phyloP scores from a whole-genome alignment of 345 rosid genomes.

The Durio zibethinus region DNA sequence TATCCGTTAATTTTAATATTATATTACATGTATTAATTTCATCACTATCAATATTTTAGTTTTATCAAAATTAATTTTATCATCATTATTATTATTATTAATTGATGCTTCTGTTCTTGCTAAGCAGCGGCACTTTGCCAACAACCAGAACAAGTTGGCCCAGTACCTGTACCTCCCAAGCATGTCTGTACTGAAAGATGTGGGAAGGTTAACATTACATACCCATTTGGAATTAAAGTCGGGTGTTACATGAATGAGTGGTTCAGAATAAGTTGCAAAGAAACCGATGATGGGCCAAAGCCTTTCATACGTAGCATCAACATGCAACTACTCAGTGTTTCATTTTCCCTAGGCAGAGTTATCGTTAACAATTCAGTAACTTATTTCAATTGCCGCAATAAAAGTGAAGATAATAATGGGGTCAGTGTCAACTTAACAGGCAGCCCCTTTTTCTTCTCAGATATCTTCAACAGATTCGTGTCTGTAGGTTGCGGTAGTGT shows the following conservation, averaged over 20 bases:
- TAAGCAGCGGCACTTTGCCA: neutral
- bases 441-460: constrained; percentile 8
- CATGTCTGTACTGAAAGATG: neutral
- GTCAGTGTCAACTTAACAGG: neutral
- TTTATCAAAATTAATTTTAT: too few species aligned
- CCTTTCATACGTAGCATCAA: neutral
- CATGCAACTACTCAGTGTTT: neutral
- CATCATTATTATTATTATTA: too few species aligned
- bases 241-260: neutral
- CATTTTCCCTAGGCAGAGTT: neutral
- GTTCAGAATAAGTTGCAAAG: constrained; percentile 13
- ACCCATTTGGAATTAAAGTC: constrained; percentile 13
- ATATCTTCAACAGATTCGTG: neutral
- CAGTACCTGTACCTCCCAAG: neutral
- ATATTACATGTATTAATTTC: too few species aligned
- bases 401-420: too few species aligned
- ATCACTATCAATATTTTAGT: too few species aligned
- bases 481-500: constrained; percentile 13
- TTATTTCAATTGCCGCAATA: neutral
- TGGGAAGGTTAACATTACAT: constrained; percentile 14
- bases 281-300: neutral
- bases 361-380: neutral
- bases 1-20: too few species aligned
- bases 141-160: too few species aligned
- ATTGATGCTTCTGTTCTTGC: neutral